A percentile compares a stretch with the other conserved stretches of the same genome.
These are phyloP conservation scores for Sechiopsis laciniata DNA, from an alignment of 306 rosid genomes.

Conservation along the genomic window DNA sequence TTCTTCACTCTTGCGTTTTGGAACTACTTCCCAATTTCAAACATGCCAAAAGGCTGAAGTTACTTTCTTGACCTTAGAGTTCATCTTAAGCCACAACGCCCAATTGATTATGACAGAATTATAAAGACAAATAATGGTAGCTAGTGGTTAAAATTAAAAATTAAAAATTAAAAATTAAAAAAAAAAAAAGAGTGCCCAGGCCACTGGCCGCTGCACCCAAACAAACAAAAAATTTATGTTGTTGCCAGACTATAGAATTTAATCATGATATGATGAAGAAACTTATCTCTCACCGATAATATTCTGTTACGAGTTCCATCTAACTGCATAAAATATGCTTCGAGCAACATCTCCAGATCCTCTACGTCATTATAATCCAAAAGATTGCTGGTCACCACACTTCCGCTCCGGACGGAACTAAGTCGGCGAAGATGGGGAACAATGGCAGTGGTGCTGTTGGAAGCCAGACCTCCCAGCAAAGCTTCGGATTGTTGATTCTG, in stretches of 20 bases:
- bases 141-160: not conserved
- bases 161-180: too few relatives aligned
- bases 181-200: not conserved
- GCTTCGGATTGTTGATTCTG: conserved; percentile 71
- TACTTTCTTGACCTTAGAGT: too few relatives aligned
- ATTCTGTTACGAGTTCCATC: conserved; percentile 98
- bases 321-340: conserved; percentile 95
- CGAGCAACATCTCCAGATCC: conserved; percentile 97
- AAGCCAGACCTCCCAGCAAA: conserved; percentile 42
- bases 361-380: conserved; percentile 69
- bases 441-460: conserved; percentile 35
- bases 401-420: conserved; percentile 62
- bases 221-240: not conserved
- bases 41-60: too few relatives aligned
- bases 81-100: too few relatives aligned
- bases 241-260: not conserved
- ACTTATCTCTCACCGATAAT: conserved; percentile 66
- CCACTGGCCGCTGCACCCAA: not conserved
- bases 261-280: conserved; percentile 9
- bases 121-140: not conserved
- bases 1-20: too few relatives aligned
- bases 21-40: conserved; percentile 39
- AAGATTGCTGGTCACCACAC: conserved; percentile 53
- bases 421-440: conserved; percentile 44
- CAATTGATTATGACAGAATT: not conserved